Evolutionary conservation across 306 rosid species (phyloP).

Genomic region (Fragaria iinumae): DNA sequence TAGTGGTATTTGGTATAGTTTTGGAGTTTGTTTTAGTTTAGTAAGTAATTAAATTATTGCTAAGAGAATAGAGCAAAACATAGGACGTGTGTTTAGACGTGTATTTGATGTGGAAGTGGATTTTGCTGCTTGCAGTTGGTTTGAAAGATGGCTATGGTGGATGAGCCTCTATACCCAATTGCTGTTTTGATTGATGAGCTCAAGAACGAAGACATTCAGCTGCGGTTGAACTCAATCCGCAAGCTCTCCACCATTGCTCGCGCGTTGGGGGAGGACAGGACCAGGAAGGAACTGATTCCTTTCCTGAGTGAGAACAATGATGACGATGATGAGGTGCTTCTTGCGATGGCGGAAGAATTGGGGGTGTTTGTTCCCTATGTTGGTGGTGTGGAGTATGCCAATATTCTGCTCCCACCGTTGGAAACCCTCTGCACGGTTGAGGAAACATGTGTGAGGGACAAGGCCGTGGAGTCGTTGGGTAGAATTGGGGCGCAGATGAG

Average conservation of each 20-base stretch:
- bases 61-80: not conserved
- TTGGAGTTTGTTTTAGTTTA: not conserved
- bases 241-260: constrained; percentile 94
- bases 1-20: not conserved
- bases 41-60: not conserved
- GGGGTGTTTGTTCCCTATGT: constrained; percentile 91
- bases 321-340: constrained; percentile 95
- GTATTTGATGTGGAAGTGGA: not conserved
- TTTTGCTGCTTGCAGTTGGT: constrained; percentile 20
- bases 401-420: constrained; percentile 77
- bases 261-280: constrained; percentile 95
- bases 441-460: constrained; percentile 96
- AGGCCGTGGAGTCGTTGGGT: constrained; percentile 90
- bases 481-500: constrained; percentile 92
- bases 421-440: constrained; percentile 91
- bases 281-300: constrained; percentile 87
- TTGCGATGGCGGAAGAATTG: constrained; percentile 96
- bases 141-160: constrained; percentile 53
- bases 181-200: constrained; percentile 93
- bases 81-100: not conserved
- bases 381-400: constrained; percentile 89
- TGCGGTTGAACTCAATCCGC: constrained; percentile 88
- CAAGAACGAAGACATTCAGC: constrained; percentile 90
- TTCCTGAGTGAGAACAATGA: constrained; percentile 90
- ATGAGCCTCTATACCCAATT: constrained; percentile 90